Conservation (phyloP, 2,329 filamentous ascomycete genomes). For the Botrytis aclada region DNA sequence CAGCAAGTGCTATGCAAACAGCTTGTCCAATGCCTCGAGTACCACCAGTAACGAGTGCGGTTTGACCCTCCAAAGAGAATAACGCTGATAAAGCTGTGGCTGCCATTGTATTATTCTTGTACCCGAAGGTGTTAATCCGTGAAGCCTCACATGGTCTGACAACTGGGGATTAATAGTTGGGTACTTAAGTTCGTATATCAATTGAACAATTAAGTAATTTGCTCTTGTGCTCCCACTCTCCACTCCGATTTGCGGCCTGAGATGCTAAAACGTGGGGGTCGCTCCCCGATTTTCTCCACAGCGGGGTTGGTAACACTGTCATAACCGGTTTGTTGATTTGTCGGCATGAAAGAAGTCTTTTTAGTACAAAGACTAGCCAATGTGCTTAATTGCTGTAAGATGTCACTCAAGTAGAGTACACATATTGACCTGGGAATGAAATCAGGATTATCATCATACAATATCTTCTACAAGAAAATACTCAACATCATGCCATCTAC, state of each 20-base stretch:
- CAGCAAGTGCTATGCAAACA: slow-evolving; percentile 40
- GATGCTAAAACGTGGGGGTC: background rate
- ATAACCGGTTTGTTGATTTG: background rate
- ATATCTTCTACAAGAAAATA: background rate
- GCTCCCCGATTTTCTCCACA: background rate
- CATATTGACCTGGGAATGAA: background rate
- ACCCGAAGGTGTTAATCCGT: background rate
- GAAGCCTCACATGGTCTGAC: background rate
- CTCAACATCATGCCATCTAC: background rate
- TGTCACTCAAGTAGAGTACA: background rate
- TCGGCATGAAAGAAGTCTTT: background rate
- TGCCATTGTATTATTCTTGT: slow-evolving; percentile 26
- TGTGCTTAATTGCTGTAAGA: background rate
- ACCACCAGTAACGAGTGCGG: slow-evolving; percentile 40
- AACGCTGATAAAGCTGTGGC: slow-evolving; percentile 28
- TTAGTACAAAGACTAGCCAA: background rate
- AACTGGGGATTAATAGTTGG: background rate
- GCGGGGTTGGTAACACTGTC: background rate
- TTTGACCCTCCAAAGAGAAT: slow-evolving; percentile 41
- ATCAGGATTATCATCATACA: background rate
- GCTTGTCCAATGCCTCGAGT: slow-evolving; percentile 42
- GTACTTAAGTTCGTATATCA: background rate
- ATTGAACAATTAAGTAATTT: background rate
- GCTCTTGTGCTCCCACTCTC: background rate
- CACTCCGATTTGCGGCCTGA: background rate